phyloP scores from a whole-genome alignment of 768 basidiomycete species.

The Tricholomella constricta region DNA sequence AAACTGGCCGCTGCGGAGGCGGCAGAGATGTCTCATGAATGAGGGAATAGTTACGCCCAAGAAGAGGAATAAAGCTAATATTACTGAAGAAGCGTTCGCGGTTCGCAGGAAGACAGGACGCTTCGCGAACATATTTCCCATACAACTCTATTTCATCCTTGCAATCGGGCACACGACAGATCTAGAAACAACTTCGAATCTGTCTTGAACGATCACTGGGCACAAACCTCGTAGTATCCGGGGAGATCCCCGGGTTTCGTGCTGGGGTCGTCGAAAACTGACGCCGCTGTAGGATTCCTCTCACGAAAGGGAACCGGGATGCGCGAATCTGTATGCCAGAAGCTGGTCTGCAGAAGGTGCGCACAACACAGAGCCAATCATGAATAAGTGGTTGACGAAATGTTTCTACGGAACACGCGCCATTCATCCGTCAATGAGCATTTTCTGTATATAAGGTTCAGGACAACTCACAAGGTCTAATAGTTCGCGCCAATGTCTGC shows the following conservation, averaged over 20 bases:
- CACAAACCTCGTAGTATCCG: neutral
- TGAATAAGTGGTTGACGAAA: neutral
- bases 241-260: neutral
- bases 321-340: neutral
- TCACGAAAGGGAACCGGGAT: conserved; percentile 2
- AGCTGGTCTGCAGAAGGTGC: neutral
- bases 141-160: neutral
- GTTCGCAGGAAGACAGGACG: neutral
- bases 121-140: neutral
- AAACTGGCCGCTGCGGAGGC: neutral
- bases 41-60: neutral
- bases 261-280: neutral
- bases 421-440: neutral
- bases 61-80: neutral
- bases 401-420: neutral
- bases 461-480: neutral
- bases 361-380: conserved; percentile 8
- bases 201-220: neutral
- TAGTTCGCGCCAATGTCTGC: neutral
- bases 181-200: neutral
- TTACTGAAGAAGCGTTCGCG: neutral
- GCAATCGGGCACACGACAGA: neutral
- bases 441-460: neutral
- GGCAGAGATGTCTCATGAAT: neutral
- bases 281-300: neutral